Evolutionary conservation across 352 stramenopile species (phyloP).

Genomic region (Phytophthora colocasiae): DNA sequence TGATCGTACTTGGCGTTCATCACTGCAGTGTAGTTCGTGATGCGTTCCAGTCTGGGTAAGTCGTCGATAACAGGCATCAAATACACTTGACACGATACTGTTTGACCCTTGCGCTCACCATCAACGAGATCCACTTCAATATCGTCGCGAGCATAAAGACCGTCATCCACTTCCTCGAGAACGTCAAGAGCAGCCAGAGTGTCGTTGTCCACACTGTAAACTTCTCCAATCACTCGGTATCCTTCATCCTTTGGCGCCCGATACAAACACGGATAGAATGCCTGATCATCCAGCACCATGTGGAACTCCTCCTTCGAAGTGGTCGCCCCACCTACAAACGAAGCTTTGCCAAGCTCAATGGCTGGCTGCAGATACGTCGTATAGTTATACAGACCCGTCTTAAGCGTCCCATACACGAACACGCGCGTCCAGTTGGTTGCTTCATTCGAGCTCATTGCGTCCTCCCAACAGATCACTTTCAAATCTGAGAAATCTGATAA

Average conservation of each 20-base stretch:
- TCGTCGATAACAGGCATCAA: constrained; percentile 50
- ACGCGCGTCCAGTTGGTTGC: constrained; percentile 46
- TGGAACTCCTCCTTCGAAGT: constrained; percentile 55
- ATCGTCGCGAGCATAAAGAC: constrained; percentile 56
- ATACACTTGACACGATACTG: constrained; percentile 45
- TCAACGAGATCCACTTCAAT: constrained; percentile 52
- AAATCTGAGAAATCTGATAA: constrained; percentile 2
- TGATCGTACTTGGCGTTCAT: constrained; percentile 45
- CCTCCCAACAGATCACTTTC: background rate
- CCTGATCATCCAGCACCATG: constrained; percentile 68
- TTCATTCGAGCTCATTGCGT: constrained; percentile 13
- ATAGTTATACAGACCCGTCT: constrained; percentile 80
- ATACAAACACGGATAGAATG: constrained; percentile 75
- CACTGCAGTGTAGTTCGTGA: constrained; percentile 48
- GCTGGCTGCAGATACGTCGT: constrained; percentile 64
- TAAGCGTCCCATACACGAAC: constrained; percentile 87
- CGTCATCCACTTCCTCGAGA: constrained; percentile 58
- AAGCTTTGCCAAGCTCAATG: constrained; percentile 54
- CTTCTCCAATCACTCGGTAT: constrained; percentile 62
- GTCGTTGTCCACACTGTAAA: constrained; percentile 69
- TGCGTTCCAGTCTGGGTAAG: constrained; percentile 41
- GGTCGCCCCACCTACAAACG: constrained; percentile 48
- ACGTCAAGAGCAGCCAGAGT: constrained; percentile 63
- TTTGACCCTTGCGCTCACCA: constrained; percentile 24
- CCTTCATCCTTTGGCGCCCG: constrained; percentile 37